phyloP scores from a whole-genome alignment of 108 stramenopile genomes.

The Stephanodiscus triporus region DNA sequence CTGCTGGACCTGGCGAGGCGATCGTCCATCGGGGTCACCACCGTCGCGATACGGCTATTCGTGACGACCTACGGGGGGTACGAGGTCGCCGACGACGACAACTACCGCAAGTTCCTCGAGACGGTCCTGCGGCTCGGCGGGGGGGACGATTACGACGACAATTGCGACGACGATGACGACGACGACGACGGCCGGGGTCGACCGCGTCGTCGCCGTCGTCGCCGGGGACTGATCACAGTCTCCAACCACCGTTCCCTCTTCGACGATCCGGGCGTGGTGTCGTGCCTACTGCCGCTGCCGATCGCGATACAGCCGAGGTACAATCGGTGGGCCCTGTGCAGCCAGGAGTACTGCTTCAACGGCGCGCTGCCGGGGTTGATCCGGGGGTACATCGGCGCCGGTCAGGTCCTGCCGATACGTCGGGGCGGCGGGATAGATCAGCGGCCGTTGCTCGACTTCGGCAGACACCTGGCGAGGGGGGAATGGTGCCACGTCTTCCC shows the following conservation, averaged over 20 bases:
- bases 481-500: constrained; percentile 81
- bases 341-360: constrained; percentile 77
- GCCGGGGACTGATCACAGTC: constrained; percentile 57
- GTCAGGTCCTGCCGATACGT: constrained; percentile 67
- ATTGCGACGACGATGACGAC: not conserved
- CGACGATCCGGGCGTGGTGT: constrained; percentile 68
- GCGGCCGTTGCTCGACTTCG: constrained; percentile 55
- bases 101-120: constrained; percentile 39
- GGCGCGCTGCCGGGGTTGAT: constrained; percentile 45
- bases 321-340: constrained; percentile 70
- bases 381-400: constrained; percentile 65
- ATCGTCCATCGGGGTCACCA: constrained; percentile 47
- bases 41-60: constrained; percentile 46
- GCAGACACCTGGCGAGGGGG: constrained; percentile 54
- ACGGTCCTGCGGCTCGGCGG: constrained; percentile 7
- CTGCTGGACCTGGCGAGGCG: constrained; percentile 36
- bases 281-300: constrained; percentile 54
- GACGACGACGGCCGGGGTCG: not conserved
- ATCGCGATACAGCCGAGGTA: constrained; percentile 54
- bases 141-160: not conserved
- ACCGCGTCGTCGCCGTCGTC: not conserved
- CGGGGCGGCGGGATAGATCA: constrained; percentile 69
- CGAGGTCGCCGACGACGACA: constrained; percentile 34
- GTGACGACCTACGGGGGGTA: constrained; percentile 53
- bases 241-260: constrained; percentile 70